phyloP scores from a whole-genome alignment of 1,284 basidiomycete species.

The Tremellales sp. region DNA sequence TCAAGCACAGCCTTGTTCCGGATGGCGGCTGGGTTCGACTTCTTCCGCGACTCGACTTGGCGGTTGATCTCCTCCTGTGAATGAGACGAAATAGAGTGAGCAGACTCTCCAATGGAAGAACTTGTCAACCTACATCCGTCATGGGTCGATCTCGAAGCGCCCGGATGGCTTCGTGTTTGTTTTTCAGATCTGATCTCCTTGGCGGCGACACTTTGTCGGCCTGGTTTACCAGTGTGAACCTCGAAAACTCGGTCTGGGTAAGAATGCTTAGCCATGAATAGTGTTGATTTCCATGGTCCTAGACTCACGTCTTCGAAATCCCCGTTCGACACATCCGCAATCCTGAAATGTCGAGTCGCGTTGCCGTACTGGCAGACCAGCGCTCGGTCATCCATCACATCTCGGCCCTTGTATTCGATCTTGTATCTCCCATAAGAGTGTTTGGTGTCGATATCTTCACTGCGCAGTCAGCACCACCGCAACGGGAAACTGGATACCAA shows the following conservation, averaged over 20 bases:
- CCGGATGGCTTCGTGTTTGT: slow-evolving; percentile 61
- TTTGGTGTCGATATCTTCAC: slow-evolving; percentile 19
- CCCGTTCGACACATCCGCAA: slow-evolving; percentile 78
- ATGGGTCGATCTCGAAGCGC: slow-evolving; percentile 59
- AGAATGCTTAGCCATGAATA: background rate
- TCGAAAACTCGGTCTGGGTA: slow-evolving; percentile 68
- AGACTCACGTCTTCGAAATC: slow-evolving; percentile 57
- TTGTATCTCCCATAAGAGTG: slow-evolving; percentile 57
- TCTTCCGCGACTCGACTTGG: slow-evolving; percentile 57
- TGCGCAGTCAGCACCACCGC: background rate
- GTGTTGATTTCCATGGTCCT: background rate
- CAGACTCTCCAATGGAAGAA: background rate
- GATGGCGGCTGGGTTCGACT: slow-evolving; percentile 30
- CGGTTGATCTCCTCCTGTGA: slow-evolving; percentile 59
- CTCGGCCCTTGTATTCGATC: slow-evolving; percentile 58
- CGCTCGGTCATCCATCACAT: slow-evolving; percentile 55
- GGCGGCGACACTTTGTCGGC: slow-evolving; percentile 63
- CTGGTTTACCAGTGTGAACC: slow-evolving; percentile 55
- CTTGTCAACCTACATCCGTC: slow-evolving; percentile 62
- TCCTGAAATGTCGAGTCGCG: slow-evolving; percentile 57
- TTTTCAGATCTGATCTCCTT: slow-evolving; percentile 60
- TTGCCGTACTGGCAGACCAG: slow-evolving; percentile 70
- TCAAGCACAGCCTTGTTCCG: slow-evolving; percentile 59
- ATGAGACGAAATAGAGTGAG: slow-evolving; percentile 46
- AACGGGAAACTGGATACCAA: background rate